Percentiles rank a stretch among this genome's conserved stretches.
phyloP scores from a whole-genome alignment of 2,329 filamentous ascomycete genomes.

The Colletotrichum simmondsii region DNA sequence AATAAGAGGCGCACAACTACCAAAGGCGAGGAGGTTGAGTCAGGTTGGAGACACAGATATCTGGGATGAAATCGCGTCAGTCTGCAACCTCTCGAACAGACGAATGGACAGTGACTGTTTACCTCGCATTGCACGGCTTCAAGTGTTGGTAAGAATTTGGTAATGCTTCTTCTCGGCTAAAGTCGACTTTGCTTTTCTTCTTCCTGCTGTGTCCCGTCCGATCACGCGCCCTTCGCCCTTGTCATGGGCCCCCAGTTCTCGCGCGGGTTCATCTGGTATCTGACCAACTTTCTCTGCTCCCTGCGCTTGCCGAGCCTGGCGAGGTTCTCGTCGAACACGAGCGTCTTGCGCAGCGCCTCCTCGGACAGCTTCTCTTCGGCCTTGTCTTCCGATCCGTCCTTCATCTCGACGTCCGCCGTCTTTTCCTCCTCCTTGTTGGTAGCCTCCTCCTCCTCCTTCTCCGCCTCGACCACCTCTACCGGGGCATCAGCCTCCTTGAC shows the following conservation, averaged over 20 bases:
- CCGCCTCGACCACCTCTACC: constrained; percentile 46
- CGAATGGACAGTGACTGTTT: background rate
- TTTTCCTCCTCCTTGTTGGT: constrained; percentile 38
- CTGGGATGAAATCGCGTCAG: background rate
- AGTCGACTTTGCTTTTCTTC: background rate
- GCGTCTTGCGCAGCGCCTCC: constrained; percentile 65
- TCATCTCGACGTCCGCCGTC: constrained; percentile 51
- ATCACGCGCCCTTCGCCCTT: constrained; percentile 69
- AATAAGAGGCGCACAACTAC: background rate
- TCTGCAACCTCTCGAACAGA: background rate
- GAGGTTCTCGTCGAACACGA: constrained; percentile 80
- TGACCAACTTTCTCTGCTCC: constrained; percentile 75
- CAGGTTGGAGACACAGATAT: background rate
- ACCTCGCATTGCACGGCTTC: constrained; percentile 9
- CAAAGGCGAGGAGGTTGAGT: background rate
- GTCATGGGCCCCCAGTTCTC: constrained; percentile 94
- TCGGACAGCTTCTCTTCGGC: constrained; percentile 38
- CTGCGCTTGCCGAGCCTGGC: constrained; percentile 79
- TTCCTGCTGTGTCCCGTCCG: constrained; percentile 38
- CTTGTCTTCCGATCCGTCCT: constrained; percentile 36
- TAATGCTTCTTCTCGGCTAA: constrained; percentile 5
- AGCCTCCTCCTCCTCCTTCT: constrained; percentile 36
- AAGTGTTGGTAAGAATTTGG: constrained; percentile 2
- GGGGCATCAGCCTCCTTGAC: constrained; percentile 35
- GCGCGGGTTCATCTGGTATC: constrained; percentile 90